Evolutionary conservation across 1,139 yeast species (phyloP), one percentile per base, ranked within the genome.

Genomic region (Kazachstania sp.): DNA sequence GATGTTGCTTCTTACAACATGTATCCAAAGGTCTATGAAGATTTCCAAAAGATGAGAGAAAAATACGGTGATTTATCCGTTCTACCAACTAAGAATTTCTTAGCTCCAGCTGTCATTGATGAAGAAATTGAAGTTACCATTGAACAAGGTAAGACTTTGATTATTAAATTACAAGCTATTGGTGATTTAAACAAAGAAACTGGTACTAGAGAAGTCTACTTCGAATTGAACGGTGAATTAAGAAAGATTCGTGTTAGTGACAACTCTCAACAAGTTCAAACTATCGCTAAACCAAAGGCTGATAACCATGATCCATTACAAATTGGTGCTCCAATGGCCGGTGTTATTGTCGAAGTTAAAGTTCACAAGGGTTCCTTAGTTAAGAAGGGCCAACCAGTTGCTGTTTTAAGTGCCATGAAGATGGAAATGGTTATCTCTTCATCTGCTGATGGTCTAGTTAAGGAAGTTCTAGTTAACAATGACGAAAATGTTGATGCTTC

Each of bases 361-460:
- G 86, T 87, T 52, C 86, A 87, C 71, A 79, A 79, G 58, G 96
- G 95, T 52, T 75, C 81, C 46, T 84, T 83, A 57, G 95, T 94
- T 56, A 87, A 86, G 78, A 92, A 90, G 79, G 98, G 99, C 57
- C 96, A 92, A 65, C 94, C 97, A 39, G 70, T 92, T 59, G 95
- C 95, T 49, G 96, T 92, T 30, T 76, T 92, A 63, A 82, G 94
- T 64, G 98, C 99, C 55, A 94, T 92, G 99, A 94, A 94, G 79
- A 94, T 94, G 98, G 99, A 92, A 74, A 92, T 92, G 97, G 95
- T 92, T 46, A 90, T 92, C 58, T 79, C 90, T 65, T 92, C 99
- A 9, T 95, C 95, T 47, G 83, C 79, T 52, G 75, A 83, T 51
- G 99, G 98, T 65, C 79, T 76, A 64, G 81, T 94, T 51, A 82